phyloP scores from a whole-genome alignment of 1,139 yeast species.

The Scheffersomyces titani region DNA sequence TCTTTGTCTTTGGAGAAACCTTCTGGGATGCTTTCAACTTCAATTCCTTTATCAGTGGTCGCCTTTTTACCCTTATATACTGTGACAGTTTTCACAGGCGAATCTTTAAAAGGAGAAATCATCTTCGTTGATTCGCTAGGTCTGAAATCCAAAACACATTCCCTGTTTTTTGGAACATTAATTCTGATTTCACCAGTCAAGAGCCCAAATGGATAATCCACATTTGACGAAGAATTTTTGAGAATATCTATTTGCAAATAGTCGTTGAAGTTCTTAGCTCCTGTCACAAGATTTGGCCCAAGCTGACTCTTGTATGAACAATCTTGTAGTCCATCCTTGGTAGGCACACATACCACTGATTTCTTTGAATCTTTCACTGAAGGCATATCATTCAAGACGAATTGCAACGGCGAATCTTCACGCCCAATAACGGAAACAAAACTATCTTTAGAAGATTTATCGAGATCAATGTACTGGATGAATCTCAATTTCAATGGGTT shows the following conservation, averaged over 20 bases:
- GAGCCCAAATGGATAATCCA: constrained; percentile 62
- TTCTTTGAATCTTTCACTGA: constrained; percentile 46
- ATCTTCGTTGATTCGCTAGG: constrained; percentile 29
- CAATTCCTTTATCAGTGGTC: constrained; percentile 3
- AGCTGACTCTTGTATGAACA: constrained; percentile 55
- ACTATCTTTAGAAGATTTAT: constrained; percentile 25
- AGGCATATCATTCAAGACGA: constrained; percentile 60
- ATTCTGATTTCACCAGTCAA: constrained; percentile 63
- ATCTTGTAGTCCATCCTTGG: constrained; percentile 47
- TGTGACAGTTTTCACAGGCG: constrained; percentile 63
- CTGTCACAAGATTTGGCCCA: constrained; percentile 53
- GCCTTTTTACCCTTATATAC: constrained; percentile 29
- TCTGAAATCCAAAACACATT: constrained; percentile 62
- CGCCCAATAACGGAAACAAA: constrained; percentile 55
- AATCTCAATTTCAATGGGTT: constrained; percentile 74
- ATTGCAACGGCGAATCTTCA: constrained; percentile 36
- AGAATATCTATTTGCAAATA: constrained; percentile 53
- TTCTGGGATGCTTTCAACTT: constrained; percentile 35
- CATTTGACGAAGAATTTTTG: constrained; percentile 46
- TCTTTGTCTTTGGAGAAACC: constrained; percentile 53
- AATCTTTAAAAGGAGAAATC: constrained; percentile 26
- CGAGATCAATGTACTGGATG: constrained; percentile 56
- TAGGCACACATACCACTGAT: constrained; percentile 33
- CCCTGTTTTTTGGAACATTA: constrained; percentile 60
- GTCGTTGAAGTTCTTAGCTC: constrained; percentile 34